Conservation (phyloP, 768 basidiomycete genomes). For the Lactarius tabidus region DNA sequence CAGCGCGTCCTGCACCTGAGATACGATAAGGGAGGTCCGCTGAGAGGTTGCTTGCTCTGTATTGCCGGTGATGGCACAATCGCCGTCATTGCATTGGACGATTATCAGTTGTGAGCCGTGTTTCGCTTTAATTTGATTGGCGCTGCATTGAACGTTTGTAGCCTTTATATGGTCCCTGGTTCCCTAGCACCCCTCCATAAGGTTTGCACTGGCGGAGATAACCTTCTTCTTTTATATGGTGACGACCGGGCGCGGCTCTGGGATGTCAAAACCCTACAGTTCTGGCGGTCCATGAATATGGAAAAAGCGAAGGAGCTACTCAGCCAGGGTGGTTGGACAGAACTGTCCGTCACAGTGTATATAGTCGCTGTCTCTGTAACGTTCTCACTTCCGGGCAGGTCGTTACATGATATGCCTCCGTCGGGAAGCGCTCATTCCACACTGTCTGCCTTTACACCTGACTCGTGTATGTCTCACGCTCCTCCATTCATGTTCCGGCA, state of each 20-base stretch:
- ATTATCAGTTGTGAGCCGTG: constrained; percentile 70
- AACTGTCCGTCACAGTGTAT: constrained; percentile 47
- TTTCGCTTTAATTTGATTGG: not conserved
- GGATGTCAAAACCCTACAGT: constrained; percentile 79
- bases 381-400: constrained; percentile 10
- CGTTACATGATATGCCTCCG: constrained; percentile 4
- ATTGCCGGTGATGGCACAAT: constrained; percentile 77
- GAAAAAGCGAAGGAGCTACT: constrained; percentile 78
- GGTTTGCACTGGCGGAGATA: constrained; percentile 62
- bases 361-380: not conserved
- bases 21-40: constrained; percentile 47
- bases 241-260: constrained; percentile 80
- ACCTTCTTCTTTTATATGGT: constrained; percentile 70
- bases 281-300: constrained; percentile 74
- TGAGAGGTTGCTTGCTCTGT: constrained; percentile 69
- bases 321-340: constrained; percentile 65
- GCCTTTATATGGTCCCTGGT: constrained; percentile 79
- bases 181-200: constrained; percentile 60
- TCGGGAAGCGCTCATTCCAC: not conserved
- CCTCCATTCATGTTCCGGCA: not conserved
- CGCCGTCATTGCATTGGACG: constrained; percentile 69
- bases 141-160: constrained; percentile 31
- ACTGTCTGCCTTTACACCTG: constrained; percentile 18
- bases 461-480: constrained; percentile 27
- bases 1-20: constrained; percentile 52